Evolutionary conservation across 768 basidiomycete genomes (phyloP).

Genomic region (Russula vinacea): DNA sequence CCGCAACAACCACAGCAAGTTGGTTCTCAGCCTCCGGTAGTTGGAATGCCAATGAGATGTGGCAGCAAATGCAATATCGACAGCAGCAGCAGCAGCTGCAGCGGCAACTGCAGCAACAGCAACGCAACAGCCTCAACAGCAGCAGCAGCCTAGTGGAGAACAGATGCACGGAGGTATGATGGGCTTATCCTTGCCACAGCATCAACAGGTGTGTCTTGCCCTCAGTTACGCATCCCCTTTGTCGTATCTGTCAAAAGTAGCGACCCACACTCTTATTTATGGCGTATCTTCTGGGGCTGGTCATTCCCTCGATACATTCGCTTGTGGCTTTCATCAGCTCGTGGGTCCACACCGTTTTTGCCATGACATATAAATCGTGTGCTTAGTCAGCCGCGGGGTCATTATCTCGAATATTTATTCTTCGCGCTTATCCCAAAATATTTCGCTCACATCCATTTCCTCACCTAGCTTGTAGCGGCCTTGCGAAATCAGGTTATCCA

Average conservation of each 20-base stretch:
- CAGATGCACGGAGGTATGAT: constrained; percentile 14
- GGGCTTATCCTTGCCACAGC: constrained; percentile 12
- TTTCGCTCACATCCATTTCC: constrained; percentile 11
- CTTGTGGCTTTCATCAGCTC: constrained; percentile 18
- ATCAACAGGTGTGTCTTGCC: constrained; percentile 21
- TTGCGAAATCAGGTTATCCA: constrained; percentile 5
- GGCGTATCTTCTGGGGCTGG: not conserved
- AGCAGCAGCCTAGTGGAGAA: constrained; percentile 21
- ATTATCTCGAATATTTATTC: constrained; percentile 4
- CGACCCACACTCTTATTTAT: not conserved
- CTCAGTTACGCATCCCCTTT: constrained; percentile 2
- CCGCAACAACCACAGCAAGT: constrained; percentile 23
- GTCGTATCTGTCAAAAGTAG: constrained; percentile 6
- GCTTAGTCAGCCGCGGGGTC: constrained; percentile 24
- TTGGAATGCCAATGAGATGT: constrained; percentile 26
- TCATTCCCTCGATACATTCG: not conserved
- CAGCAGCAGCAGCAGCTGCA: constrained; percentile 24
- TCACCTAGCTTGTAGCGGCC: not conserved
- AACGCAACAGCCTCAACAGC: constrained; percentile 20
- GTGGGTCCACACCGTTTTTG: constrained; percentile 22
- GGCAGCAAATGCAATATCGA: constrained; percentile 19
- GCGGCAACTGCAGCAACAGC: constrained; percentile 17
- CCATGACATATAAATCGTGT: constrained; percentile 24
- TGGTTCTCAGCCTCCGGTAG: constrained; percentile 23
- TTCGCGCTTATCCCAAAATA: not conserved